phyloP scores from a whole-genome alignment of 2,329 filamentous ascomycete genomes.

The Didymella lethalis region DNA sequence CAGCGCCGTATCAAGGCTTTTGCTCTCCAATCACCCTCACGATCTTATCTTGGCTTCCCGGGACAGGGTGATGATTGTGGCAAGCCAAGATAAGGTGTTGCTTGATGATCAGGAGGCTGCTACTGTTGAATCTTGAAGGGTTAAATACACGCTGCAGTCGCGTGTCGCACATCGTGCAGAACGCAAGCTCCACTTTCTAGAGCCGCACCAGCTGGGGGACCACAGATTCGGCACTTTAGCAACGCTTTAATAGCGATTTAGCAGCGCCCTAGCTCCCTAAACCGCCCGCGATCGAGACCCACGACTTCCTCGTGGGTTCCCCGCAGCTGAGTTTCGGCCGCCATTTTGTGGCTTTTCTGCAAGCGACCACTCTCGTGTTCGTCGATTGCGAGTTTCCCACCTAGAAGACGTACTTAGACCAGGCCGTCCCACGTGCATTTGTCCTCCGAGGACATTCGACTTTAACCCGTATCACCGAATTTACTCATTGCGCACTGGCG shows the following conservation, averaged over 20 bases:
- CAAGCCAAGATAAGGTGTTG: not conserved
- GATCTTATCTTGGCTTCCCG: not conserved
- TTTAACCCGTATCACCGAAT: not conserved
- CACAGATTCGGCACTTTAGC: constrained; percentile 1
- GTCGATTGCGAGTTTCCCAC: too few species aligned
- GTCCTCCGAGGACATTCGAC: not conserved
- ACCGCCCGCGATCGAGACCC: not conserved
- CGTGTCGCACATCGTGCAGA: constrained; percentile 1
- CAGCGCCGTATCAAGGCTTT: constrained; percentile 4
- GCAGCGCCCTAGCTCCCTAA: constrained; percentile 4
- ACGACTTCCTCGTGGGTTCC: not conserved
- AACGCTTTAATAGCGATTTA: not conserved
- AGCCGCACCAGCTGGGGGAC: not conserved
- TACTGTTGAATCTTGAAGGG: too few species aligned
- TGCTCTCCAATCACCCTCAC: constrained; percentile 8
- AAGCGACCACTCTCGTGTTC: not conserved
- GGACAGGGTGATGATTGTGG: too few species aligned
- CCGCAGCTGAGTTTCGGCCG: constrained; percentile 4
- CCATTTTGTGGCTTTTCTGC: constrained; percentile 2
- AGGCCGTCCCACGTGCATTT: not conserved
- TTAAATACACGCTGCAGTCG: constrained; percentile 10
- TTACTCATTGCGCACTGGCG: not conserved
- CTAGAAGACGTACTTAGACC: not conserved
- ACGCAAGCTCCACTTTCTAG: not conserved
- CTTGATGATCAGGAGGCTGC: not conserved